These are phyloP conservation scores for Arthroderma uncinatum DNA, from an alignment of 2,329 filamentous ascomycete species.

Conservation along the genomic window DNA sequence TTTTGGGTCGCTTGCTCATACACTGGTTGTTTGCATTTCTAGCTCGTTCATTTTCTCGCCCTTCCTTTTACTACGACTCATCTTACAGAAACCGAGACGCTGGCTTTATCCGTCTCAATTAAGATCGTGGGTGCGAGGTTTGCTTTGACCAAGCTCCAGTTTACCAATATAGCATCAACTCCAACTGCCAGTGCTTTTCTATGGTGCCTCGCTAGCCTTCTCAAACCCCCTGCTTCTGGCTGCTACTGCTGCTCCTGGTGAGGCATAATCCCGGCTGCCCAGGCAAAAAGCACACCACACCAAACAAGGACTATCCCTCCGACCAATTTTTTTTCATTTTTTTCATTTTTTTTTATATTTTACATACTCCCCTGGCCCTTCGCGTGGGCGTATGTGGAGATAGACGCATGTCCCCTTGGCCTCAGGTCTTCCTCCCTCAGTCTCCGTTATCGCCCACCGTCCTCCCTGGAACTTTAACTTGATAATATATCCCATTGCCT, in stretches of 20 bases:
- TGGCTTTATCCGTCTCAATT: neutral
- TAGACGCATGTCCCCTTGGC: slow-evolving; percentile 2
- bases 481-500: slow-evolving; percentile 1
- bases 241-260: neutral
- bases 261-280: neutral
- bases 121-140: neutral
- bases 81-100: neutral
- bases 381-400: slow-evolving; percentile 15
- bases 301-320: neutral
- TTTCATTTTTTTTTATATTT: neutral
- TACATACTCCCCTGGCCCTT: slow-evolving; percentile 7
- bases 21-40: neutral
- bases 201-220: neutral
- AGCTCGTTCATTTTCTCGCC: too few species aligned
- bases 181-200: neutral
- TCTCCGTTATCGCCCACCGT: neutral
- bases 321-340: neutral
- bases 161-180: neutral
- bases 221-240: too few species aligned
- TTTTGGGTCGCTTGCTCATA: slow-evolving; percentile 6
- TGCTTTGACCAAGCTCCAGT: neutral
- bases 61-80: too few species aligned
- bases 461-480: slow-evolving; percentile 8
- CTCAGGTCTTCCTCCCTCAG: neutral
- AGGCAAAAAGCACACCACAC: neutral